phyloP scores from a whole-genome alignment of 2,329 filamentous ascomycete species.

The Cladosporium cucumerinum region DNA sequence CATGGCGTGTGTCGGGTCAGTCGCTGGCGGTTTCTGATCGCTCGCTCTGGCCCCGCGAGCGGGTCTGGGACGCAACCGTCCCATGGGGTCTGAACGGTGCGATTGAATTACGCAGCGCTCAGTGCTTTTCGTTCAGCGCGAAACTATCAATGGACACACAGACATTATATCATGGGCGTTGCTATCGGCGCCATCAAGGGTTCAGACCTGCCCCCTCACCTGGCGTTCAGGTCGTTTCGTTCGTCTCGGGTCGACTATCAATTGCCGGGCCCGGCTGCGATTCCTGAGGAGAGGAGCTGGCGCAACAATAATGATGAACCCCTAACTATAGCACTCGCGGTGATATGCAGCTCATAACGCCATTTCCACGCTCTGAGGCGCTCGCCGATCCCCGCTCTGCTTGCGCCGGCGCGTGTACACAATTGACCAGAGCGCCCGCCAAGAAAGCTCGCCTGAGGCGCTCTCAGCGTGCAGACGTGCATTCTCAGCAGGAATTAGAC shows the following conservation, averaged over 20 bases:
- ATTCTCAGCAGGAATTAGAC: neutral
- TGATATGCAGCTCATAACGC: slow-evolving; percentile 7
- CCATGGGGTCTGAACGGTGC: neutral
- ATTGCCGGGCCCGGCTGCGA: neutral
- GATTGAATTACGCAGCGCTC: no score
- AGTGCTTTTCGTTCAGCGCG: neutral
- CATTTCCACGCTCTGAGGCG: slow-evolving; percentile 5
- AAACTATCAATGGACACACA: neutral
- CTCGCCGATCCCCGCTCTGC: slow-evolving; percentile 1
- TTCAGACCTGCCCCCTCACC: neutral
- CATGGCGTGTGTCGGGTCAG: neutral
- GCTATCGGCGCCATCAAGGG: neutral
- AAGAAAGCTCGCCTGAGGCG: neutral
- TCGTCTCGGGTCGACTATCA: neutral
- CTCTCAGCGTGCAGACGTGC: neutral
- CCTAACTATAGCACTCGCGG: neutral
- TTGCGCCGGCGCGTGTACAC: neutral
- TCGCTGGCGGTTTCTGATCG: neutral
- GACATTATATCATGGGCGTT: neutral
- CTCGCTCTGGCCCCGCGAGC: neutral
- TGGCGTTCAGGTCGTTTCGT: neutral
- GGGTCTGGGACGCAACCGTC: slow-evolving; percentile 4
- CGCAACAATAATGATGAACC: neutral
- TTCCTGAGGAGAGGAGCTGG: neutral
- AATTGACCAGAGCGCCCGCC: neutral